A percentile compares a stretch with the other conserved stretches of the same genome.
Conservation (phyloP, 2,329 filamentous ascomycete genomes). For the Alternaria dauci region DNA sequence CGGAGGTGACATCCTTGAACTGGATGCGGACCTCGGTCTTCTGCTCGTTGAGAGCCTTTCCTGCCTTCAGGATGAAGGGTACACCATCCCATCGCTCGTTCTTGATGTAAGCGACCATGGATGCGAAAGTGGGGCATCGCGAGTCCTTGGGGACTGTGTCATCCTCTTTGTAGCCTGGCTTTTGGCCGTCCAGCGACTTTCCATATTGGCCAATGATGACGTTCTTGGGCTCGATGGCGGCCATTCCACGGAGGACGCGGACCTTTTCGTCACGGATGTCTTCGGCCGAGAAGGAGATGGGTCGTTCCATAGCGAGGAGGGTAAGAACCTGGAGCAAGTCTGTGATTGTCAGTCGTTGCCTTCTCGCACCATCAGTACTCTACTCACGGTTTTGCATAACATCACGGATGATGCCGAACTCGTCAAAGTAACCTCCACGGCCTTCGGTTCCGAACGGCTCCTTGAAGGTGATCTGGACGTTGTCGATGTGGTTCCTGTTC, state of each 20-base stretch:
- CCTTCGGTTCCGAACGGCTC: constrained; percentile 99
- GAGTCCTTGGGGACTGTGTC: constrained; percentile 98
- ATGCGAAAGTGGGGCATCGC: constrained; percentile 96
- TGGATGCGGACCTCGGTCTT: constrained; percentile 99
- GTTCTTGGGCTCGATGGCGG: constrained; percentile 97
- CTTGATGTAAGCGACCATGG: constrained; percentile 97
- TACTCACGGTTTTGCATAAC: constrained; percentile 94
- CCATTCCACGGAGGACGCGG: constrained; percentile 90
- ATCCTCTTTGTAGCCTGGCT: constrained; percentile 98
- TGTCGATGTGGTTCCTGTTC: constrained; percentile 99
- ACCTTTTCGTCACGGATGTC: constrained; percentile 99
- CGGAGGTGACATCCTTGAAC: constrained; percentile 98
- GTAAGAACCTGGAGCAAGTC: constrained; percentile 95
- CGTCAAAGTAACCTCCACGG: constrained; percentile 97
- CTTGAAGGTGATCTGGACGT: constrained; percentile 99
- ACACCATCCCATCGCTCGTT: constrained; percentile 99
- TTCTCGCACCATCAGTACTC: neutral
- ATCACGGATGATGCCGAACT: constrained; percentile 99
- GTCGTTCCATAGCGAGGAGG: constrained; percentile 95
- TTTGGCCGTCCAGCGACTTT: constrained; percentile 92
- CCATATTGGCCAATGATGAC: constrained; percentile 99
- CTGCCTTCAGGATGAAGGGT: constrained; percentile 98
- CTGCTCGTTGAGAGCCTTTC: constrained; percentile 98
- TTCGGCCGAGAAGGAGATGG: constrained; percentile 96
- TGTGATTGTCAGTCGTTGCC: constrained; percentile 40